A percentile compares a stretch with the other conserved stretches of the same genome.
These are phyloP conservation scores for Trichoderma simmonsii DNA, from an alignment of 2,329 filamentous ascomycete genomes.

Conservation along the genomic window DNA sequence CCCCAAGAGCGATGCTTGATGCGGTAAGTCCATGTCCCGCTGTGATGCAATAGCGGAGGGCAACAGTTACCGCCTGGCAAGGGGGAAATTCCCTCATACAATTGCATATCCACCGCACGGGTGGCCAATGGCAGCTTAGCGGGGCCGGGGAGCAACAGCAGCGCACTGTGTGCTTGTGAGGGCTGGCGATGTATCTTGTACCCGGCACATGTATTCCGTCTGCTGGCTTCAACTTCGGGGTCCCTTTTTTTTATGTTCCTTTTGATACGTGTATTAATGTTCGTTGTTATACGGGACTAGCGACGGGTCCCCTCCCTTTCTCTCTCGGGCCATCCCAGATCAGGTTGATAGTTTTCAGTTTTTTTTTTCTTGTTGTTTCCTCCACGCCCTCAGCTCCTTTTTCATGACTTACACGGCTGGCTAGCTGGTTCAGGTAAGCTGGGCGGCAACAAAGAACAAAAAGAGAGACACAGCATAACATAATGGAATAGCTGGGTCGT, in stretches of 20 bases:
- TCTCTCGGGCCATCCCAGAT: conserved; percentile 13
- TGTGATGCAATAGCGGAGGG: conserved; percentile 14
- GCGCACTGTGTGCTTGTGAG: conserved; percentile 1
- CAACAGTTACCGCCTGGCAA: neutral
- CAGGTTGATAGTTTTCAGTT: conserved; percentile 15
- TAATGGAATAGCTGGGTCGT: neutral
- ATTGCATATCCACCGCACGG: conserved; percentile 17
- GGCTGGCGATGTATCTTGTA: neutral
- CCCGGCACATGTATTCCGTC: neutral
- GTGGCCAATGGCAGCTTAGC: neutral
- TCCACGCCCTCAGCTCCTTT: neutral
- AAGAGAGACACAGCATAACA: neutral
- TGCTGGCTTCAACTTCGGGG: neutral
- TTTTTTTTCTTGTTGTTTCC: neutral
- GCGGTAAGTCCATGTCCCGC: conserved; percentile 14
- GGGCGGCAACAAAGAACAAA: neutral
- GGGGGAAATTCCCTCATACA: conserved; percentile 18
- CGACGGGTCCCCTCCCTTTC: neutral
- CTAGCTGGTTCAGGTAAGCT: conserved; percentile 12
- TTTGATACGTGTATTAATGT: conserved; percentile 6
- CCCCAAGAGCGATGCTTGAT: conserved; percentile 13
- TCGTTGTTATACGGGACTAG: neutral
- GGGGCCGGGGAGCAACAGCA: neutral
- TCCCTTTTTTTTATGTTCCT: neutral
- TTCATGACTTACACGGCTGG: neutral